Evolutionary conservation across 192 early-diverging fungal genomes (phyloP).

Genomic region (Entomortierella chlamydospora): DNA sequence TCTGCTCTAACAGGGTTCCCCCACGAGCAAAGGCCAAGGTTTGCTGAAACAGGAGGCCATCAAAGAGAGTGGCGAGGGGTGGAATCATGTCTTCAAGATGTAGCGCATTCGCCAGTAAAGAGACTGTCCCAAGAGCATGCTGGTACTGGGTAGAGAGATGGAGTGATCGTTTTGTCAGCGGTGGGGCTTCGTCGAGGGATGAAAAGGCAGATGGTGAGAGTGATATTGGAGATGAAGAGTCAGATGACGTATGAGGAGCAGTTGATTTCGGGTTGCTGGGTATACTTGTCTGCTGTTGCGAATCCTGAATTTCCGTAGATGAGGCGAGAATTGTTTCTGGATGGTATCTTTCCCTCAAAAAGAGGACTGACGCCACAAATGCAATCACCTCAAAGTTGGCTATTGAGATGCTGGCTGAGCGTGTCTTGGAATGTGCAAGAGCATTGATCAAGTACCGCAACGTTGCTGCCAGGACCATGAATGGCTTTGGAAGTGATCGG

Average conservation of each 20-base stretch:
- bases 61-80: conserved; percentile 24
- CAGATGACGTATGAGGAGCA: background rate
- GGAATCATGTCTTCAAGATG: conserved; percentile 45
- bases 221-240: background rate
- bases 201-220: background rate
- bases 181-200: conserved; percentile 28
- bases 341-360: conserved; percentile 39
- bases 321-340: conserved; percentile 14
- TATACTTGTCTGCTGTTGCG: conserved; percentile 16
- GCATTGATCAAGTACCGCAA: conserved; percentile 59
- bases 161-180: conserved; percentile 53
- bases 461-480: conserved; percentile 44
- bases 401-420: conserved; percentile 30
- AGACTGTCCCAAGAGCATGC: conserved; percentile 45
- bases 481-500: conserved; percentile 27
- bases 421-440: conserved; percentile 43
- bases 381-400: conserved; percentile 63
- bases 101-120: conserved; percentile 53
- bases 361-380: conserved; percentile 57
- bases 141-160: conserved; percentile 62
- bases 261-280: conserved; percentile 14
- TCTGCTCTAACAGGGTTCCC: conserved; percentile 39
- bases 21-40: conserved; percentile 46
- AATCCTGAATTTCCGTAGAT: background rate
- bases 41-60: conserved; percentile 54